phyloP scores from a whole-genome alignment of 257 asterid genomes.

The Leonotis leonurus region DNA sequence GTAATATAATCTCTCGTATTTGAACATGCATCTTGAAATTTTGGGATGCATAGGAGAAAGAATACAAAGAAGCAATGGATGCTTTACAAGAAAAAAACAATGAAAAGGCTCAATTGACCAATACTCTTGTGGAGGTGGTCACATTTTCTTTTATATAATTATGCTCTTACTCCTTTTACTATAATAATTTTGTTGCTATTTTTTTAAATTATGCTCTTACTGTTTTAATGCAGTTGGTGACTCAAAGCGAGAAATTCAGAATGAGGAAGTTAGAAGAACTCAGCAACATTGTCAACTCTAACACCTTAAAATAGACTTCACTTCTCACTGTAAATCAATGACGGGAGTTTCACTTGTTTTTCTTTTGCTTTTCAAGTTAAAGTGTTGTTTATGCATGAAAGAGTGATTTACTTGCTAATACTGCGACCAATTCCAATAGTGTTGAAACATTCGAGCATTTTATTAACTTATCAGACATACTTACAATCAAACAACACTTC shows the following conservation, averaged over 20 bases:
- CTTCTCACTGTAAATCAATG: not conserved
- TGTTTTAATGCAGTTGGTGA: conserved; percentile 54
- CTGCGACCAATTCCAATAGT: no score
- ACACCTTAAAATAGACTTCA: conserved; percentile 17
- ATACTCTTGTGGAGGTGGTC: conserved; percentile 76
- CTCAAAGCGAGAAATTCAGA: conserved; percentile 68
- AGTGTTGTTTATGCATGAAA: not conserved
- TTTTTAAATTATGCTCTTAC: not conserved
- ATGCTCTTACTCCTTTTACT: not conserved
- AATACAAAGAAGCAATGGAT: conserved; percentile 74
- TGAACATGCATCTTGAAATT: not conserved
- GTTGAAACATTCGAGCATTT: no score
- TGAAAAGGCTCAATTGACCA: conserved; percentile 64
- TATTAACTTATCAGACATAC: no score
- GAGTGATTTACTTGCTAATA: not conserved
- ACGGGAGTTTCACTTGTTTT: not conserved
- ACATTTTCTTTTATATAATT: not conserved
- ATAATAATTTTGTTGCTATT: no score
- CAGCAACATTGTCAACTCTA: conserved; percentile 51
- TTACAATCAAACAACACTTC: conserved; percentile 11
- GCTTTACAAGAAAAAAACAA: conserved; percentile 67
- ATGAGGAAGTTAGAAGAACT: conserved; percentile 75
- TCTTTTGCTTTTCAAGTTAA: not conserved
- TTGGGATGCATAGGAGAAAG: conserved; percentile 66
- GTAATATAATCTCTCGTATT: not conserved